These are phyloP conservation scores for Diaporthe aspalathi DNA, from an alignment of 2,329 filamentous ascomycete genomes.

Conservation along the genomic window DNA sequence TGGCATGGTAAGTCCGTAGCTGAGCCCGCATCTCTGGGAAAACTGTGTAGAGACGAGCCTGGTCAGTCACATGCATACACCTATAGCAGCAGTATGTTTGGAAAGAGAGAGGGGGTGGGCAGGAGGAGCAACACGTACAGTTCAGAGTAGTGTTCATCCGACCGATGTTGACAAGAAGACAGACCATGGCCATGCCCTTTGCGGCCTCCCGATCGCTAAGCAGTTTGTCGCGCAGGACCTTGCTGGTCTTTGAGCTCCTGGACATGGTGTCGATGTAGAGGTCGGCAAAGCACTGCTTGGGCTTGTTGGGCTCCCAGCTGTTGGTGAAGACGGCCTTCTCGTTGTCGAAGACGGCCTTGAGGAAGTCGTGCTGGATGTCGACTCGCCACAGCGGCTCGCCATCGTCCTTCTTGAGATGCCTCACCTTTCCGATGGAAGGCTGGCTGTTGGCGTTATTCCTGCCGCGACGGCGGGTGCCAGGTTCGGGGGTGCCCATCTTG, in stretches of 20 bases:
- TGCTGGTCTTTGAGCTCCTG: slow-evolving; percentile 98
- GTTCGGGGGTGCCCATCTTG: slow-evolving; percentile 57
- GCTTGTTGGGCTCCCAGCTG: slow-evolving; percentile 76
- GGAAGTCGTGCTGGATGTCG: slow-evolving; percentile 90
- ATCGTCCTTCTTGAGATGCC: slow-evolving; percentile 89
- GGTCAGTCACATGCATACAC: slow-evolving; percentile 39
- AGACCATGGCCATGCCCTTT: slow-evolving; percentile 99
- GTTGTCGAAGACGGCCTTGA: slow-evolving; percentile 83
- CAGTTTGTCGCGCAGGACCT: slow-evolving; percentile 96
- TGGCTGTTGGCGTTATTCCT: slow-evolving; percentile 49
- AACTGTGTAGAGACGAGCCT: slow-evolving; percentile 67
- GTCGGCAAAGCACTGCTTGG: slow-evolving; percentile 87
- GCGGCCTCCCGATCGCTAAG: slow-evolving; percentile 91
- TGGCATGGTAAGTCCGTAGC: slow-evolving; percentile 96
- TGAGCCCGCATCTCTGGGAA: slow-evolving; percentile 99
- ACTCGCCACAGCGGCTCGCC: slow-evolving; percentile 87
- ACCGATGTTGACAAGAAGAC: slow-evolving; percentile 94
- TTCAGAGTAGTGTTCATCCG: slow-evolving; percentile 99
- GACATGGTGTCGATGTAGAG: slow-evolving; percentile 99
- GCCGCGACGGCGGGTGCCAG: slow-evolving; percentile 45
- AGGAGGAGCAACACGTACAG: slow-evolving; percentile 67
- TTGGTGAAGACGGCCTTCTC: slow-evolving; percentile 85
- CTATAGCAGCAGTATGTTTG: slow-evolving; percentile 24
- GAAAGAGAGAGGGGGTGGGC: no score
- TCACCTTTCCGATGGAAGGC: slow-evolving; percentile 72